Evolutionary conservation across 306 rosid genomes (phyloP), one percentile per base, ranked within the genome.

Genomic region (Casuarina glauca): DNA sequence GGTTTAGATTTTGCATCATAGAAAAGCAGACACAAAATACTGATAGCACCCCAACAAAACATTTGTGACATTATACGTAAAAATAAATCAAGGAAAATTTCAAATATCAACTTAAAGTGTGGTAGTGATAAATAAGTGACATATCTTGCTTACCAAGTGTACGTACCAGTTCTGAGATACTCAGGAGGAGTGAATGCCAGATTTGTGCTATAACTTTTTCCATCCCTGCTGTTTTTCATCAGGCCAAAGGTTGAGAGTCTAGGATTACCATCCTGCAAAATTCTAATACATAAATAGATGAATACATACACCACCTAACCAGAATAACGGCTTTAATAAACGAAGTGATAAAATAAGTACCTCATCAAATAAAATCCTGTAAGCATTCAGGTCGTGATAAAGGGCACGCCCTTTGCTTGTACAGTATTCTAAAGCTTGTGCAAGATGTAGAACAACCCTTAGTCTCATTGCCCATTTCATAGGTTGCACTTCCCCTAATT

Each of bases 171-270:
- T 90, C 97, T 86, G 61, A 92, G 86, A 85, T 92, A 92, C 76
- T 92, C 97, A 16, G 97, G 97, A 69, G 97, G 97, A 70, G 97
- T 92, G 83, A 92, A 92, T 36, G 97, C 97, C 84, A 90, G 80
- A 85, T 91, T 91, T 73, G 97, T 91, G 78, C 94, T 90, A 71
- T 89, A 91, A 82, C 97, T 91, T 84, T 91, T 91, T 78, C 97
- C 97, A 32, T 89, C 97, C 84, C 97, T 83, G 75, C 94, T 91
- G 78, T 91, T 91, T 79, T 91, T 91, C 97, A 91, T 91, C 43
- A 90, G 87, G 75, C 97, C 97, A 79, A 89, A 91, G 80, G 78
- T 89, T 2, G 97, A 91, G 74, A 91, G 89, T 84, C 97, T 89
- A 51, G 97, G 90, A 90, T 88, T 91, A 76, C 91, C 87, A 75